Percentiles rank a stretch among this genome's conserved stretches.
phyloP scores from a whole-genome alignment of 2,329 filamentous ascomycete genomes.

The Ophiostoma quercus region DNA sequence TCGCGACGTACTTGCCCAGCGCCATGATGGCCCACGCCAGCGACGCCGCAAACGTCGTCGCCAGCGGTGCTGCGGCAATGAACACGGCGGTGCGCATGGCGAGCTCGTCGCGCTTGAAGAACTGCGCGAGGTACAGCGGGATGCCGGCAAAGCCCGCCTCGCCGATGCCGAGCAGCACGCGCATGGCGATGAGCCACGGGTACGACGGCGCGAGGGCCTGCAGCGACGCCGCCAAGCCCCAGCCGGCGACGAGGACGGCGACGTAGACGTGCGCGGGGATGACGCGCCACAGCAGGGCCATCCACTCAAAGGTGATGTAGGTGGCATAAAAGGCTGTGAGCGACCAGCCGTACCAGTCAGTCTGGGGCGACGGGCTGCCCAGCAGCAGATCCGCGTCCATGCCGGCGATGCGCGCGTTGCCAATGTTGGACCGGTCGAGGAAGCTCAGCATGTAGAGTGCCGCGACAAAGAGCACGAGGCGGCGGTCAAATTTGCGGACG shows the following conservation, averaged over 20 bases:
- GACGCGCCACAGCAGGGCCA: slow-evolving; percentile 57
- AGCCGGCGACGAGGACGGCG: slow-evolving; percentile 61
- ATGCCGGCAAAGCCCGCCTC: slow-evolving; percentile 63
- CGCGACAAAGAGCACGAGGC: slow-evolving; percentile 74
- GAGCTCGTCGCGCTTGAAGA: slow-evolving; percentile 63
- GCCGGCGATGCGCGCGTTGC: slow-evolving; percentile 59
- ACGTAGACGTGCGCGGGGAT: slow-evolving; percentile 58
- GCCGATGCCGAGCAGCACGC: slow-evolving; percentile 55
- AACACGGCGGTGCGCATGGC: slow-evolving; percentile 83
- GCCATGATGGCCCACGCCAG: slow-evolving; percentile 75
- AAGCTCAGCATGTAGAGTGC: slow-evolving; percentile 81
- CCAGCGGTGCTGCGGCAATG: slow-evolving; percentile 76
- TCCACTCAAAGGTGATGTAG: slow-evolving; percentile 61
- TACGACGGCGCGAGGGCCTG: slow-evolving; percentile 64
- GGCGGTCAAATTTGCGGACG: slow-evolving; percentile 68
- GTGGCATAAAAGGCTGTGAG: slow-evolving; percentile 58
- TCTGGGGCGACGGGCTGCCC: slow-evolving; percentile 25
- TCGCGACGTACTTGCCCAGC: slow-evolving; percentile 42
- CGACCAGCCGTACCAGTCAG: slow-evolving; percentile 52
- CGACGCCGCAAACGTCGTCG: slow-evolving; percentile 74
- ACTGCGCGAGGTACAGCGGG: slow-evolving; percentile 60
- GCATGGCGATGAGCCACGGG: slow-evolving; percentile 50
- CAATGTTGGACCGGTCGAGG: slow-evolving; percentile 73
- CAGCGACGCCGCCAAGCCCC: slow-evolving; percentile 73
- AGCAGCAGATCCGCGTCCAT: slow-evolving; percentile 58